phyloP scores from a whole-genome alignment of 2,329 filamentous ascomycete species.

The Davidsoniella virescens region DNA sequence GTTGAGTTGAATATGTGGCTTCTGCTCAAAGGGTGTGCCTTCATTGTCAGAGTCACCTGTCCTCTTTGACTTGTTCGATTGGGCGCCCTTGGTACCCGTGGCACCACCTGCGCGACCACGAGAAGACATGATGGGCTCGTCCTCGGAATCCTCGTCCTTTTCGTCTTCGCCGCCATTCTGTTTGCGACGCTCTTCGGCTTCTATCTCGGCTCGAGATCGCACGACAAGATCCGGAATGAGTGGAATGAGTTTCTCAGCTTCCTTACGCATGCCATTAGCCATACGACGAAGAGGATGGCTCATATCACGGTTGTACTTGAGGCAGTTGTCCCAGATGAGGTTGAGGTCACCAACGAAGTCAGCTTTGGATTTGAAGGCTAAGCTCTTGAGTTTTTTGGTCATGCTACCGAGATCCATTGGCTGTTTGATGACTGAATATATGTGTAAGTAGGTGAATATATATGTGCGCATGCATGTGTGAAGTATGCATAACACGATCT shows the following conservation, averaged over 20 bases:
- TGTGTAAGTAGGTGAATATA: too few species aligned
- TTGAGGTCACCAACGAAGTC: conserved; percentile 91
- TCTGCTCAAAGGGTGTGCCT: conserved; percentile 63
- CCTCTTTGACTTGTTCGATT: conserved; percentile 52
- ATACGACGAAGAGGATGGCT: conserved; percentile 79
- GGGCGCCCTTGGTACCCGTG: conserved; percentile 41
- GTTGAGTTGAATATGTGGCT: conserved; percentile 53
- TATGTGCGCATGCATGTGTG: too few species aligned
- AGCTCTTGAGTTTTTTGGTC: conserved; percentile 86
- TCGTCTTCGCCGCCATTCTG: conserved; percentile 75
- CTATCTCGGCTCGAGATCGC: conserved; percentile 81
- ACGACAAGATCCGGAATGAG: conserved; percentile 88
- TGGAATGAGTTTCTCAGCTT: conserved; percentile 90
- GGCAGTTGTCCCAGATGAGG: conserved; percentile 91
- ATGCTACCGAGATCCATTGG: conserved; percentile 97
- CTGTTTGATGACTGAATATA: conserved; percentile 61
- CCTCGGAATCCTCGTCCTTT: conserved; percentile 79
- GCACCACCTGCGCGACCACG: conserved; percentile 68
- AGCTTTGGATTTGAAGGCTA: conserved; percentile 72
- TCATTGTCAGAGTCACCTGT: conserved; percentile 48
- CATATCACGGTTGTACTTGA: conserved; percentile 87
- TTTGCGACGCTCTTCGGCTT: conserved; percentile 70
- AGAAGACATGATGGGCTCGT: conserved; percentile 96
- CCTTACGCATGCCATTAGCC: conserved; percentile 90
- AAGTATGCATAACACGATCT: background rate